Evolutionary conservation across 495 filamentous ascomycete species (phyloP).

Genomic region (Talaromyces borbonicus): DNA sequence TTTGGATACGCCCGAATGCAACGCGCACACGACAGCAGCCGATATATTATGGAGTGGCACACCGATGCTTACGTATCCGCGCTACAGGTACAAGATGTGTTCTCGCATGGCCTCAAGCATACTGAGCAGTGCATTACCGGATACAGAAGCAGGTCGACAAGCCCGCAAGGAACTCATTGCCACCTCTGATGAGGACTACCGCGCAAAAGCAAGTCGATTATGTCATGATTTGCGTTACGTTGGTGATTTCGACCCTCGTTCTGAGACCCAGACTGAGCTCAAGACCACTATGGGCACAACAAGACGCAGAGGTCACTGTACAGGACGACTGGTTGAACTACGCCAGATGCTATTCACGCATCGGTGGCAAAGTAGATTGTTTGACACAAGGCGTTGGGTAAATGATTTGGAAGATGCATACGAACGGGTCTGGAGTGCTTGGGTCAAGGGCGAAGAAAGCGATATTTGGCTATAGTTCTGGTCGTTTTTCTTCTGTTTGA

Average conservation of each 20-base stretch:
- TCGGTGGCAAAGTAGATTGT: slow-evolving; percentile 75
- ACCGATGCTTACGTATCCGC: slow-evolving; percentile 84
- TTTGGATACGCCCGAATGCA: slow-evolving; percentile 95
- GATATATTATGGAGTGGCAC: slow-evolving; percentile 96
- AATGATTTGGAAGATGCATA: slow-evolving; percentile 84
- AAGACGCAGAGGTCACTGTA: slow-evolving; percentile 51
- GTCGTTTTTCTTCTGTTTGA: not conserved
- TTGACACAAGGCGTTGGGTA: slow-evolving; percentile 91
- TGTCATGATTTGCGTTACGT: slow-evolving; percentile 58
- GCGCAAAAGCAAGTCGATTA: slow-evolving; percentile 65
- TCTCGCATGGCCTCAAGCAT: slow-evolving; percentile 96
- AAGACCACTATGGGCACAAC: too few species aligned
- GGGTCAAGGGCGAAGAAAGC: slow-evolving; percentile 78
- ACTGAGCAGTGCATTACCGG: slow-evolving; percentile 77
- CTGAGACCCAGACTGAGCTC: too few species aligned
- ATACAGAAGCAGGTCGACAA: slow-evolving; percentile 48
- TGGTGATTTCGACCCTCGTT: slow-evolving; percentile 21
- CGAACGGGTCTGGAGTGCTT: slow-evolving; percentile 74
- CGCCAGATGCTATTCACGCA: slow-evolving; percentile 71
- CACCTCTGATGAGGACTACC: slow-evolving; percentile 67
- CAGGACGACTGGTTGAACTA: slow-evolving; percentile 62
- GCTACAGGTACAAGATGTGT: slow-evolving; percentile 98
- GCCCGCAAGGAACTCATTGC: slow-evolving; percentile 73
- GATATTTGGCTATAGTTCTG: slow-evolving; percentile 67
- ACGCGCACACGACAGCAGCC: slow-evolving; percentile 94